A percentile compares a stretch with the other conserved stretches of the same genome.
Evolutionary conservation across 2,329 filamentous ascomycete genomes (phyloP).

Genomic region (Colletotrichum costaricense): DNA sequence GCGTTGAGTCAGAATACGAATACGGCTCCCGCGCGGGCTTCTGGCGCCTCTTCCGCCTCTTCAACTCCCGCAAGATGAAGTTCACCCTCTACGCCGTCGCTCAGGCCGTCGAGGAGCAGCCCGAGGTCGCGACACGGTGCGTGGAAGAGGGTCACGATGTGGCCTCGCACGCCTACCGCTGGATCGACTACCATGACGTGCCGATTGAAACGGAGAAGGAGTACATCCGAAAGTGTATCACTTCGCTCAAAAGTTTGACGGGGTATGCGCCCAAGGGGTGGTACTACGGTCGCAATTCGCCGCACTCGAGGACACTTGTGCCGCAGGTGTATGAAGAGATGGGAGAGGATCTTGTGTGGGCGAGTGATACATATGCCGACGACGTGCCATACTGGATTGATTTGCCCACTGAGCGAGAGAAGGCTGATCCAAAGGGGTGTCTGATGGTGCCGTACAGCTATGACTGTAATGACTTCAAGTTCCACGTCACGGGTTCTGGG

Average conservation of each 20-base stretch:
- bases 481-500: conserved; percentile 50
- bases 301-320: conserved; percentile 57
- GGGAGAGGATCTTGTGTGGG: conserved; percentile 61
- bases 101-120: conserved; percentile 59
- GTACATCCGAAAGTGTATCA: conserved; percentile 56
- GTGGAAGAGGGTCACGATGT: conserved; percentile 63
- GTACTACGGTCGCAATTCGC: conserved; percentile 60
- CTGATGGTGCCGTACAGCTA: conserved; percentile 66
- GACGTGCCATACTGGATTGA: conserved; percentile 68
- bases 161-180: conserved; percentile 61
- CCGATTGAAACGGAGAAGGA: conserved; percentile 58
- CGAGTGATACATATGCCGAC: conserved; percentile 63
- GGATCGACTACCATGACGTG: conserved; percentile 62
- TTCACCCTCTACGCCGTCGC: conserved; percentile 63
- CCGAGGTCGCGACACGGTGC: conserved; percentile 57
- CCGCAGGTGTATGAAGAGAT: conserved; percentile 63
- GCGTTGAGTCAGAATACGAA: conserved; percentile 62
- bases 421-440: conserved; percentile 55
- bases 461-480: conserved; percentile 66
- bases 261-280: conserved; percentile 60
- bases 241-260: conserved; percentile 52
- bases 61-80: conserved; percentile 59
- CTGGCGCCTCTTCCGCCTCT: conserved; percentile 61
- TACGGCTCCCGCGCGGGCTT: conserved; percentile 61
- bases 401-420: conserved; percentile 58